A percentile compares a stretch with the other conserved stretches of the same genome.
phyloP scores from a whole-genome alignment of 371 early-diverging fungal species.

The Actinomucor elegans region DNA sequence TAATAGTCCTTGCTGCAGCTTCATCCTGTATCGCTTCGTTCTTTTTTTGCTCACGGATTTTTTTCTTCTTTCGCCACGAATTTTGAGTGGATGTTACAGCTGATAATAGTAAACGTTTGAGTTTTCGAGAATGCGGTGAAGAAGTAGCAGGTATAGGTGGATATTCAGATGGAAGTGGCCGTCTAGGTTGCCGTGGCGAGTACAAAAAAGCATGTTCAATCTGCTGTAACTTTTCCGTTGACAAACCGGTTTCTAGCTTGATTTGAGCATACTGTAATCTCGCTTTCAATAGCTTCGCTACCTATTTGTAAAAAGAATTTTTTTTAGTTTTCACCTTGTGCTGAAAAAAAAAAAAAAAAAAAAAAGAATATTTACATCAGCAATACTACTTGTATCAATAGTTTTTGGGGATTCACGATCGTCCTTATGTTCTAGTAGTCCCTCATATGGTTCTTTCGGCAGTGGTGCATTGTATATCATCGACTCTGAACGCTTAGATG shows the following conservation, averaged over 20 bases:
- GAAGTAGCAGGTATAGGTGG: background rate
- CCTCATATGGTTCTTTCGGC: background rate
- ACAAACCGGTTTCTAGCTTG: slow-evolving; percentile 5
- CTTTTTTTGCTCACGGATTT: background rate
- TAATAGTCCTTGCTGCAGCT: slow-evolving; percentile 8
- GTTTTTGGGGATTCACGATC: too few relatives aligned
- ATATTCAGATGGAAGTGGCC: slow-evolving; percentile 4
- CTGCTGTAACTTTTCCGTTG: slow-evolving; percentile 5
- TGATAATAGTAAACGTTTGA: background rate
- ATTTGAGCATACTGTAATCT: slow-evolving; percentile 11
- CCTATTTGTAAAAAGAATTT: background rate
- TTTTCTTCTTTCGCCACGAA: background rate
- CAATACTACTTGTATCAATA: background rate
- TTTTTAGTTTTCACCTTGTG: too few relatives aligned
- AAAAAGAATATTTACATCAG: background rate
- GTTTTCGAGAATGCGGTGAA: background rate
- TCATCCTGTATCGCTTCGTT: slow-evolving; percentile 1
- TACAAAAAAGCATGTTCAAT: slow-evolving; percentile 1
- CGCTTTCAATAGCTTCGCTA: background rate
- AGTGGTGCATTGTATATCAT: slow-evolving; percentile 1
- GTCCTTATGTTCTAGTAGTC: background rate
- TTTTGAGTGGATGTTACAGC: slow-evolving; percentile 2
- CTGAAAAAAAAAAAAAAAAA: too few relatives aligned
- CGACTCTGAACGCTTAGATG: too few relatives aligned
- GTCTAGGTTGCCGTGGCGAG: slow-evolving; percentile 8